These are phyloP conservation scores for Athelia sp. DNA, from an alignment of 1,284 basidiomycete species.

Conservation along the genomic window DNA sequence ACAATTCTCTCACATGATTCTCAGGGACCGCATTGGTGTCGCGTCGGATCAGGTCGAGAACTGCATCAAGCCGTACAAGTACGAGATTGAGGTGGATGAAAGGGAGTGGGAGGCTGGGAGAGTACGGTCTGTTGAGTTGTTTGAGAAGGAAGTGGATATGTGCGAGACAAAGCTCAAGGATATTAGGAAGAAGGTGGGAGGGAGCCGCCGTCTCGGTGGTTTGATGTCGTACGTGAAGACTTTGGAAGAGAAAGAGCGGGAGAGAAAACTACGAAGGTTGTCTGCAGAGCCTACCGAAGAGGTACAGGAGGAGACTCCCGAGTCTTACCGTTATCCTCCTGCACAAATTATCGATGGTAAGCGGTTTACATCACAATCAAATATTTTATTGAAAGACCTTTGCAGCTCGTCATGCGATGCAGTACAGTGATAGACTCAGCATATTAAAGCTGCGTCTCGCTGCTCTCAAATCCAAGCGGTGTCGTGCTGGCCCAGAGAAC, in stretches of 20 bases:
- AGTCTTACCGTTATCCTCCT: conserved; percentile 87
- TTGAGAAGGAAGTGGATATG: conserved; percentile 80
- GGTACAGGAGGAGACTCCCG: conserved; percentile 39
- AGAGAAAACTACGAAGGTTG: conserved; percentile 51
- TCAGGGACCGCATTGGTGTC: conserved; percentile 87
- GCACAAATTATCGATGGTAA: conserved; percentile 86
- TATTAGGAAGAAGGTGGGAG: conserved; percentile 84
- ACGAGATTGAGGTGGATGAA: conserved; percentile 87
- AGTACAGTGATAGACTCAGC: conserved; percentile 77
- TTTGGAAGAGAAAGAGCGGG: conserved; percentile 79
- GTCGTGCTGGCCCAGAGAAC: conserved; percentile 80
- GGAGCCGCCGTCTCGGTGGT: conserved; percentile 70
- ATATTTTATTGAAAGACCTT: conserved; percentile 7
- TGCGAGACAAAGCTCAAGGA: conserved; percentile 86
- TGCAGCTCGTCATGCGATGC: conserved; percentile 85
- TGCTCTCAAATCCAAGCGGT: conserved; percentile 85
- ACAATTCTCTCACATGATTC: conserved; percentile 88
- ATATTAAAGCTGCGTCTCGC: conserved; percentile 83
- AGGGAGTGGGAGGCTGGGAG: conserved; percentile 91
- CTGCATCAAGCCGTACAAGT: conserved; percentile 99
- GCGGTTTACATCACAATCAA: conserved; percentile 21
- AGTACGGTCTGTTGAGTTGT: conserved; percentile 67
- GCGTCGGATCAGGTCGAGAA: conserved; percentile 99
- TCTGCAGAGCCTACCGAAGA: conserved; percentile 29
- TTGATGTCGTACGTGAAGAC: conserved; percentile 81